Conservation (phyloP, 2,329 filamentous ascomycete species). For the Thielaviopsis populi region DNA sequence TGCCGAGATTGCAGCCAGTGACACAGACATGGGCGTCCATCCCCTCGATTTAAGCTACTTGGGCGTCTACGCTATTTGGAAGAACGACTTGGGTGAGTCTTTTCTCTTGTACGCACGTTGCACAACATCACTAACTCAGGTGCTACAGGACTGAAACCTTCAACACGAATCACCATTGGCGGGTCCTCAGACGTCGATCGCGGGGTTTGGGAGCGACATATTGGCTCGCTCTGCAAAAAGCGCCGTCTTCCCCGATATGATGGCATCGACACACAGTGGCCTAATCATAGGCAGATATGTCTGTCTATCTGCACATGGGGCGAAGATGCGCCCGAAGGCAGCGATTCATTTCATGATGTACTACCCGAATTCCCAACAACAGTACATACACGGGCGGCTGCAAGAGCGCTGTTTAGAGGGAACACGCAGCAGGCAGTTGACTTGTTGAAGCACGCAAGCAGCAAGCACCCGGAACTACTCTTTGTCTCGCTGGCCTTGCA, state of each 20-base stretch:
- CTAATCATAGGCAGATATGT: constrained; percentile 59
- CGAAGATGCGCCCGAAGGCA: constrained; percentile 27
- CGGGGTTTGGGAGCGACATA: constrained; percentile 42
- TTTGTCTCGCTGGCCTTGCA: constrained; percentile 55
- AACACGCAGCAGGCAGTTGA: constrained; percentile 53
- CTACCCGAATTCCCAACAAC: constrained; percentile 36
- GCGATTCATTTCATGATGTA: constrained; percentile 28
- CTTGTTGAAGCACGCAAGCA: constrained; percentile 52
- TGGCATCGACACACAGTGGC: constrained; percentile 46
- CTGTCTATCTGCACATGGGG: constrained; percentile 63
- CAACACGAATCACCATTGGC: constrained; percentile 33
- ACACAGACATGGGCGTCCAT: constrained; percentile 54
- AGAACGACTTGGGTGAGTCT: constrained; percentile 43
- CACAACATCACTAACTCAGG: not conserved
- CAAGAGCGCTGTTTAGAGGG: constrained; percentile 59
- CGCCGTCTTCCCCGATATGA: constrained; percentile 47
- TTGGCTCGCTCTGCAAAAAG: constrained; percentile 49
- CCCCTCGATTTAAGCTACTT: constrained; percentile 61
- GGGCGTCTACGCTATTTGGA: constrained; percentile 60
- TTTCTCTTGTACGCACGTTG: not conserved
- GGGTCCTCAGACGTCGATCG: constrained; percentile 31
- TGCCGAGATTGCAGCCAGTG: constrained; percentile 47
- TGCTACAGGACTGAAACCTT: constrained; percentile 32
- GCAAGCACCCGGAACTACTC: constrained; percentile 46
- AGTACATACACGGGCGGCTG: constrained; percentile 57